Evolutionary conservation across 2,329 filamentous ascomycete species (phyloP).

Genomic region (Lasiodiplodia sp.): DNA sequence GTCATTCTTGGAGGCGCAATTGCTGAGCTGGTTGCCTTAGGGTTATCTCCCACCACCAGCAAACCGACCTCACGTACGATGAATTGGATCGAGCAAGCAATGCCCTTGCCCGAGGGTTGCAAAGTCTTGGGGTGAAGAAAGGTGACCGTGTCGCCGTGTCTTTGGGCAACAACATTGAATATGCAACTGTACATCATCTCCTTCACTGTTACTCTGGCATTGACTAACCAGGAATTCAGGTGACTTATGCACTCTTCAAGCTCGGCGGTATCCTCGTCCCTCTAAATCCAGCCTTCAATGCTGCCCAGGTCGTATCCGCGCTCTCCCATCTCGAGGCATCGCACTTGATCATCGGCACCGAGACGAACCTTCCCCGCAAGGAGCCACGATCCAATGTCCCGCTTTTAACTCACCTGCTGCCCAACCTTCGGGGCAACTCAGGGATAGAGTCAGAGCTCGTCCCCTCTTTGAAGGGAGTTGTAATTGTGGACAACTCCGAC

Average conservation of each 20-base stretch:
- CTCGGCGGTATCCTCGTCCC: conserved; percentile 94
- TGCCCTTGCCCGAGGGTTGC: conserved; percentile 73
- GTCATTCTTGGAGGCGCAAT: not conserved
- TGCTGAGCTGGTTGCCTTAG: conserved; percentile 42
- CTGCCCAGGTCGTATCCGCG: conserved; percentile 77
- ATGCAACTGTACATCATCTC: conserved; percentile 67
- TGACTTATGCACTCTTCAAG: conserved; percentile 89
- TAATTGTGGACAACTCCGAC: conserved; percentile 79
- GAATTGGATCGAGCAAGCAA: conserved; percentile 79
- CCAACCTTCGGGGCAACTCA: conserved; percentile 52
- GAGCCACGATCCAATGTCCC: conserved; percentile 65
- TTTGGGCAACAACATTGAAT: conserved; percentile 84
- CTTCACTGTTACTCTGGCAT: conserved; percentile 27
- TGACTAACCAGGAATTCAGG: conserved; percentile 41
- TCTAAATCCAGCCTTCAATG: conserved; percentile 88
- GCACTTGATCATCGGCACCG: conserved; percentile 82
- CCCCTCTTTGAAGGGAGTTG: conserved; percentile 72
- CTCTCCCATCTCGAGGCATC: conserved; percentile 76
- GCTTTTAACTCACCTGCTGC: conserved; percentile 62
- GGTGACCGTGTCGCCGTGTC: conserved; percentile 87
- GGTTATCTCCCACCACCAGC: conserved; percentile 68
- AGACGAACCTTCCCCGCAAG: conserved; percentile 80
- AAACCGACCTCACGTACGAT: conserved; percentile 72
- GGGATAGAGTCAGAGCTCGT: conserved; percentile 63
- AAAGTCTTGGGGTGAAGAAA: conserved; percentile 75